These are phyloP conservation scores for Metschnikowia colocasiae DNA, from an alignment of 805 yeast species.

Conservation along the genomic window DNA sequence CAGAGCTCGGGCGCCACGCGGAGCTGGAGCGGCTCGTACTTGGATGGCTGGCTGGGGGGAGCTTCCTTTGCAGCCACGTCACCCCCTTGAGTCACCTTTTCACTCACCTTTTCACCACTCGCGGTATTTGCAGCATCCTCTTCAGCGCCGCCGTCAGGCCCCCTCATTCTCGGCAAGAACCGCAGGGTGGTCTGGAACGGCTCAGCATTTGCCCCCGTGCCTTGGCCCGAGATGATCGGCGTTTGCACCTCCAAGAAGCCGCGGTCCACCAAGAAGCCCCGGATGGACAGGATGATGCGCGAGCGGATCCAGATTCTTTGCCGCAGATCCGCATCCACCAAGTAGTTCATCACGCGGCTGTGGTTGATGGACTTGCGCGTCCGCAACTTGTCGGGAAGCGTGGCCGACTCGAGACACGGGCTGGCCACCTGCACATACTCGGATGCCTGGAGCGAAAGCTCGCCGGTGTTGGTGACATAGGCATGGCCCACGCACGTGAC, in stretches of 20 bases:
- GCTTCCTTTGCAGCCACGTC: too few species aligned
- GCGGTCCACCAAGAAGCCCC: constrained; percentile 51
- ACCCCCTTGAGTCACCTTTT: too few species aligned
- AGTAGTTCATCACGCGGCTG: constrained; percentile 71
- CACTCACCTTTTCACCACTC: too few species aligned
- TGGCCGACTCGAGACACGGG: constrained; percentile 51
- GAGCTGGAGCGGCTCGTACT: constrained; percentile 41
- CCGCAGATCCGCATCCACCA: constrained; percentile 52
- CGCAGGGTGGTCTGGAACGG: constrained; percentile 64
- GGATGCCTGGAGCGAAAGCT: constrained; percentile 62
- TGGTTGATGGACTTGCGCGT: constrained; percentile 56
- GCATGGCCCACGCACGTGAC: constrained; percentile 66
- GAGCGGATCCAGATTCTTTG: constrained; percentile 51
- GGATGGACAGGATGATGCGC: constrained; percentile 49
- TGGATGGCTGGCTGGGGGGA: neutral
- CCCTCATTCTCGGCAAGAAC: constrained; percentile 25
- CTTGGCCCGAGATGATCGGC: constrained; percentile 69
- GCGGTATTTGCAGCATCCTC: neutral
- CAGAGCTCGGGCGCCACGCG: constrained; percentile 95
- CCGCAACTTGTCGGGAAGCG: constrained; percentile 56
- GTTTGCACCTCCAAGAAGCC: constrained; percentile 84
- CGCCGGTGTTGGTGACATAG: constrained; percentile 73
- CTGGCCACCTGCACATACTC: constrained; percentile 51
- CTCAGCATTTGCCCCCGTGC: constrained; percentile 91
- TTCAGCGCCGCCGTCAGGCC: neutral